Evolutionary conservation across 2,329 filamentous ascomycete species (phyloP), one percentile per base, ranked within the genome.

Genomic region (Venturia effusa): DNA sequence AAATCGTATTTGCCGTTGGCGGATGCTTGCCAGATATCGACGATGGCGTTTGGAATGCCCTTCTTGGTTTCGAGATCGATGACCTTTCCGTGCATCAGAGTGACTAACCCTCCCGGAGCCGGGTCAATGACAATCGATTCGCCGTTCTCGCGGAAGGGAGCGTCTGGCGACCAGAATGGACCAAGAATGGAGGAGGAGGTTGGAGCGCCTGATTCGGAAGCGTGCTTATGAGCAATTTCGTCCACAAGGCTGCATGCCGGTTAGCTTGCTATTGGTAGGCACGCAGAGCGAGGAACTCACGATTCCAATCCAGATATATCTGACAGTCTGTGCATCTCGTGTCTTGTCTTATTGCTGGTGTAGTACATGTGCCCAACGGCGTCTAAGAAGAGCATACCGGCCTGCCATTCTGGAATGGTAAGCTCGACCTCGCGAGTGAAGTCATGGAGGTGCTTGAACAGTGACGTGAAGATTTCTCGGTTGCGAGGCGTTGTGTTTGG

Each of bases 1-100:
- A 88, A 85, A 71, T 89, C 87, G 79, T 90, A 90, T 73, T 87
- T 85, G 74, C 87, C 88, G 77, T 90, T 90, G 74, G 86, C 80
- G 68, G 83, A 87, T 61, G 88, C 87, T 73, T 91, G 86, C 88
- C 88, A 91, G 78, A 90, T 87, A 72, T 91, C 88, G 70, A 91
- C 84, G 67, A 89, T 85, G 68, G 87, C 88, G 70, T 80, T 79
- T 63, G 81, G 81, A 70, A 91, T 86, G 66, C 84, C 84, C 76
- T 83, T 82, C 71, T 84, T 84, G 65, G 86, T 88, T 67, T 83
- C 78, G 68, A 87, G 78, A 71, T 89, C 85, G 60, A 75, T 81
- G 71, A 91, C 82, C 59, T 81, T 78, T 68, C 88, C 88, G 79
- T 90, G 86, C 84, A 91, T 88, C 68, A 81, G 80, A 62, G 83